Evolutionary conservation across 192 early-diverging fungal genomes (phyloP).

Genomic region (Backusella psychrophila): DNA sequence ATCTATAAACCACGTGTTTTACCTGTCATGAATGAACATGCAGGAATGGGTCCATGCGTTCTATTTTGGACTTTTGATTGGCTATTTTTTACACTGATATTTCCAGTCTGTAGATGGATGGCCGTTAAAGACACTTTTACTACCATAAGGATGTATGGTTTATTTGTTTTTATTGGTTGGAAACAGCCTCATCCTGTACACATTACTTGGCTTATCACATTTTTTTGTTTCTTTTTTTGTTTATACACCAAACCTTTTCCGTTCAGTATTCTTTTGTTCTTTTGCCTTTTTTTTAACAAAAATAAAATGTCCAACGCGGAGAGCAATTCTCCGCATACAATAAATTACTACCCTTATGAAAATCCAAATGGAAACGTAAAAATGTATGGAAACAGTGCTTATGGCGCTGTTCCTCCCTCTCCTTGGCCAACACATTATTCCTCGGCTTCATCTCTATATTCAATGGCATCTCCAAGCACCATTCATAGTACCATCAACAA

Average conservation of each 20-base stretch:
- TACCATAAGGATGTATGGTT: background rate
- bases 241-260: background rate
- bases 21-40: background rate
- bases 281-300: background rate
- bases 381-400: background rate
- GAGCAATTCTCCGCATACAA: slow-evolving; percentile 1
- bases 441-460: background rate
- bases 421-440: background rate
- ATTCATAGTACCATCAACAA: background rate
- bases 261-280: background rate
- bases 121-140: background rate
- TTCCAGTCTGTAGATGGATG: background rate
- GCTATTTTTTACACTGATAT: background rate
- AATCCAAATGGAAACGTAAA: background rate
- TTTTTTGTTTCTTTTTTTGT: background rate
- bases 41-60: slow-evolving; percentile 1
- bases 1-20: background rate
- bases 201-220: background rate
- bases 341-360: background rate
- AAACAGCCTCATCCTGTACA: background rate
- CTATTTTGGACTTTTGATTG: background rate
- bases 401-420: background rate
- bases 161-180: slow-evolving; percentile 1
- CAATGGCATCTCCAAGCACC: background rate
- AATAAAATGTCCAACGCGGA: background rate